These are phyloP conservation scores for Nemania bipapillata DNA, from an alignment of 2,329 filamentous ascomycete genomes.

Conservation along the genomic window DNA sequence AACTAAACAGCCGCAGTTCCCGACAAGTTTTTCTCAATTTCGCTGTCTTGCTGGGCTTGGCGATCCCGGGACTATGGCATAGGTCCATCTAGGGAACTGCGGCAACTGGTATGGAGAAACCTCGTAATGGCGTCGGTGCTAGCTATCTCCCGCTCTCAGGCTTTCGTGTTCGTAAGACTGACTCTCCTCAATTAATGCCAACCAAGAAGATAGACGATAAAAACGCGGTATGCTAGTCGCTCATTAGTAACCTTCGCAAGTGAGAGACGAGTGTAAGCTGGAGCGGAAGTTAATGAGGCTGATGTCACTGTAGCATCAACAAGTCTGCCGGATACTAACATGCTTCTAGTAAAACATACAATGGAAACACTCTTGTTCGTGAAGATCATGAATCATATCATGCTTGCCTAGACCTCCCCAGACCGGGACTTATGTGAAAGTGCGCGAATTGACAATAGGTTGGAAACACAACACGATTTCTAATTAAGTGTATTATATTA, in stretches of 20 bases:
- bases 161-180: neutral
- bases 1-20: no score
- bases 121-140: neutral
- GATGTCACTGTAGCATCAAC: neutral
- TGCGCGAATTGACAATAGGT: neutral
- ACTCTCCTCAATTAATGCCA: neutral
- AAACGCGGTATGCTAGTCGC: neutral
- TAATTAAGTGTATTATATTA: constrained; percentile 10
- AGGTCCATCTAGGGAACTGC: neutral
- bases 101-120: neutral
- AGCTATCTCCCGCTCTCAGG: neutral
- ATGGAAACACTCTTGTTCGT: neutral
- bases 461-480: neutral
- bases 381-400: neutral
- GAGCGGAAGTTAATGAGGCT: neutral
- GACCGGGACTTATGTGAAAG: neutral
- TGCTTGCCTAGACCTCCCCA: neutral
- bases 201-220: no score
- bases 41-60: neutral
- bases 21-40: neutral
- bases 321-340: neutral
- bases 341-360: neutral
- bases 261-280: constrained; percentile 5
- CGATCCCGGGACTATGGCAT: neutral
- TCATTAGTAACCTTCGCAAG: neutral